These are phyloP conservation scores for Colletotrichum endophyticum DNA, from an alignment of 2,329 filamentous ascomycete species.

Conservation along the genomic window DNA sequence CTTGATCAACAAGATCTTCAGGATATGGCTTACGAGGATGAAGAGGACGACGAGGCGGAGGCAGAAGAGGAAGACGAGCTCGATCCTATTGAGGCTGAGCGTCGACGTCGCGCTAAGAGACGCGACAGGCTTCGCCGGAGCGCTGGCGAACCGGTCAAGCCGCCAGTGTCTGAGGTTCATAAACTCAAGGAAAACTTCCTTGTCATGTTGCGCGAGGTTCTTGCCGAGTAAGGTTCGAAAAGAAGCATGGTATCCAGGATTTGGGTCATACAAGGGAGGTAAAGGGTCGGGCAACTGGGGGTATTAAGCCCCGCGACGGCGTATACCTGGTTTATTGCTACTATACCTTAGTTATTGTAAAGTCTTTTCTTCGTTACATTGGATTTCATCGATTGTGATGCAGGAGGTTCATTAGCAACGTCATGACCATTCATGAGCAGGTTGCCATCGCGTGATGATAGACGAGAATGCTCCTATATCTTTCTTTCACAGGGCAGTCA, in stretches of 20 bases:
- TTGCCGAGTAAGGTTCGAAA: conserved; percentile 65
- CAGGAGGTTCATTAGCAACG: neutral
- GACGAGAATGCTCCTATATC: neutral
- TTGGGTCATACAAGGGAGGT: conserved; percentile 5
- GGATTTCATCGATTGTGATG: neutral
- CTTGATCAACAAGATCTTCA: conserved; percentile 85
- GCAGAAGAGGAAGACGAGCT: conserved; percentile 78
- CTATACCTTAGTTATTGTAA: conserved; percentile 6
- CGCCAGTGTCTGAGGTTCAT: conserved; percentile 76
- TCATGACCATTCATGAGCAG: neutral
- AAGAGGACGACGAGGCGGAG: conserved; percentile 67
- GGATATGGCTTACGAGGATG: conserved; percentile 82
- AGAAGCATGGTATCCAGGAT: conserved; percentile 4
- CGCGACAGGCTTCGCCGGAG: conserved; percentile 81
- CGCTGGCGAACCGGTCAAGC: conserved; percentile 86
- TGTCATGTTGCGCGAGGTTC: conserved; percentile 79
- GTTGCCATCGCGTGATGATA: neutral
- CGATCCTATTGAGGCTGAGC: conserved; percentile 88
- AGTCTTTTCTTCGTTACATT: neutral
- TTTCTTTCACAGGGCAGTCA: neutral
- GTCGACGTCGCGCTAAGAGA: conserved; percentile 75
- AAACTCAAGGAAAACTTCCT: conserved; percentile 83
- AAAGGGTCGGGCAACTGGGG: conserved; percentile 9
- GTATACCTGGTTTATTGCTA: neutral
- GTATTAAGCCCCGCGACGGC: conserved; percentile 8